Base-by-base conservation (phyloP, 1,139 yeast genomes). In the Kurtzmaniella quercitrusa region DNA sequence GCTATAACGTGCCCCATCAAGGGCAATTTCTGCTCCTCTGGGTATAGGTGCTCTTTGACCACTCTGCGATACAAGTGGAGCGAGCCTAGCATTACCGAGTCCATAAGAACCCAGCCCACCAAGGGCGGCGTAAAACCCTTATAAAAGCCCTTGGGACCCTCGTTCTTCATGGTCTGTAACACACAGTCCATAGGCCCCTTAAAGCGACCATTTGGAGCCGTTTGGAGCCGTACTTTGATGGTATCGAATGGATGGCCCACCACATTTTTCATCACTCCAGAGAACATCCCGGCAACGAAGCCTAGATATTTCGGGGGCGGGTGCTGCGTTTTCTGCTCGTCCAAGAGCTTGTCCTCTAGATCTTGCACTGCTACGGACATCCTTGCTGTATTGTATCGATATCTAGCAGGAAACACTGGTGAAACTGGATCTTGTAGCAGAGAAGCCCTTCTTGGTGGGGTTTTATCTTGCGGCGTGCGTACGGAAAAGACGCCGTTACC, bases 161-260 rank as follows among this genome's bases (percentile, higher is more conserved):
- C 96, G 27, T 82, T 79, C 48, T 68, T 70, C 19, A 86, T 57
- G 0, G 96, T 89, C 58, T 85, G 82, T 56, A 73, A 55, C 2
- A 86, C 81, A 62, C 95, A 87, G 59, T 89, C 95, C 56, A 86
- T 57, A 0, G 96, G 95, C 1, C 95, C 96, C 43, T 70, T 81
- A 67, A 88, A 89, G 43, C 82, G 68, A 0, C 89, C 88, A 39
- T 56, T 55, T 17, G 81, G 78, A 1, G 94, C 85, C 0, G 96
- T 89, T 58, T 90, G 97, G 39, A 90, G 69, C 42, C 97, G 70
- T 21, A 89, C 96, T 58, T 90, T 90, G 52, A 90, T 81, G 2
- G 96, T 87, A 59, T 90, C 97, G 54, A 90, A 89, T 6, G 97
- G 96, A 60, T 90, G 96, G 1, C 97, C 96, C 15, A 90, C 96